Evolutionary conservation across 164 flowering plant genomes (phyloP).

Genomic region (Macadamia integrifolia): DNA sequence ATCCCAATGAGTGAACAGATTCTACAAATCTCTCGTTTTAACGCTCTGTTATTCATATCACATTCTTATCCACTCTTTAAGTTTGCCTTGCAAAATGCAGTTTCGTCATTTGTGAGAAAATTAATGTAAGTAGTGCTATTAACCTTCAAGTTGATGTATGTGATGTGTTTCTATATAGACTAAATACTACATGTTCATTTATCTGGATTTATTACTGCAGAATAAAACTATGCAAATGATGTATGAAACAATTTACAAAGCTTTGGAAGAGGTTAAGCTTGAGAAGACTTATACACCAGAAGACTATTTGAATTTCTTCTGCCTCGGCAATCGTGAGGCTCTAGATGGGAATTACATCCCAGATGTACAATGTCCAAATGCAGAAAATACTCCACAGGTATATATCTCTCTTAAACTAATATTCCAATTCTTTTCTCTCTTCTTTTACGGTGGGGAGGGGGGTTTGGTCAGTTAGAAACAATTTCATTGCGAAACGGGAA

Average conservation of each 20-base stretch:
- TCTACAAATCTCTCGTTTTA: background rate
- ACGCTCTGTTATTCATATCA: background rate
- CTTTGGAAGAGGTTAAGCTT: conserved; percentile 83
- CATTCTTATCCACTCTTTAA: background rate
- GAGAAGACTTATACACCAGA: conserved; percentile 67
- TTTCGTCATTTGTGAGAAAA: background rate
- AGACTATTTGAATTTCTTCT: conserved; percentile 87
- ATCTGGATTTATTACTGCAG: conserved; percentile 37
- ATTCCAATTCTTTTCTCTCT: background rate
- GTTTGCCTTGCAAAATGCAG: background rate
- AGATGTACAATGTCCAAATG: conserved; percentile 28
- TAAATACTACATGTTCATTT: background rate
- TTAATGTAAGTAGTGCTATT: background rate
- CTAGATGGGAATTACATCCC: conserved; percentile 26
- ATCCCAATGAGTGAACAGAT: background rate
- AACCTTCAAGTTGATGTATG: background rate
- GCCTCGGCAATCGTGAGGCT: conserved; percentile 90
- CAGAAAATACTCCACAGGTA: conserved; percentile 76
- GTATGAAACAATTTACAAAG: conserved; percentile 88
- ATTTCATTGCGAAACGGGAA: too few species aligned
- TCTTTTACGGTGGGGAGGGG: too few species aligned
- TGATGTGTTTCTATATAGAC: background rate
- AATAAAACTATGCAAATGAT: conserved; percentile 99
- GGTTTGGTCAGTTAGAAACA: too few species aligned
- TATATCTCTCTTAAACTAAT: background rate